These are phyloP conservation scores for Lasiosphaeria miniovina DNA, from an alignment of 495 filamentous ascomycete genomes.

Conservation along the genomic window DNA sequence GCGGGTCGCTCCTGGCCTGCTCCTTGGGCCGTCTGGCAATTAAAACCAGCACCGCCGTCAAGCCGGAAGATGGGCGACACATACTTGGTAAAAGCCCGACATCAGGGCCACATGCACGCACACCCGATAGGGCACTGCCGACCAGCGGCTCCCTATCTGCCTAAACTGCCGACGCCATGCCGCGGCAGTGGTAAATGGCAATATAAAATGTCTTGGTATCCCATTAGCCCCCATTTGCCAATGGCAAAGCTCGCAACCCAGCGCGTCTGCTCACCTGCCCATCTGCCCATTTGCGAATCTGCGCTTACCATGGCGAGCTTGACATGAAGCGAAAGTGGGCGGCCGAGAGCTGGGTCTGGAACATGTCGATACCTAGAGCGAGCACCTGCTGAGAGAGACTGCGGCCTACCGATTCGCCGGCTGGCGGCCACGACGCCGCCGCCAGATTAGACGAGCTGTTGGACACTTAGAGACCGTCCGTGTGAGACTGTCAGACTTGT, in stretches of 20 bases:
- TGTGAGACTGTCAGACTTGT: too few relatives aligned
- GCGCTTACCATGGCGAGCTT: not conserved
- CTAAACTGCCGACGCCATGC: slow-evolving; percentile 9
- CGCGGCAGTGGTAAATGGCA: slow-evolving; percentile 7
- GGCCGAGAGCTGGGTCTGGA: not conserved
- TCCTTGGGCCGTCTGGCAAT: not conserved
- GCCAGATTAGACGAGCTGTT: too few relatives aligned
- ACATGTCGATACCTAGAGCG: not conserved
- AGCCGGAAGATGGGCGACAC: too few relatives aligned
- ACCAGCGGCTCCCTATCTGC: not conserved
- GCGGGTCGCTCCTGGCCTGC: slow-evolving; percentile 7
- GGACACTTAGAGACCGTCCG: too few relatives aligned
- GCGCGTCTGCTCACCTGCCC: not conserved
- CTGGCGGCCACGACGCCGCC: not conserved
- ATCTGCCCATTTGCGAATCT: not conserved
- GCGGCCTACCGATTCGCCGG: not conserved
- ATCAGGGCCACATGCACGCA: not conserved
- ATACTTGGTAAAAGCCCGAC: too few relatives aligned
- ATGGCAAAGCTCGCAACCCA: not conserved
- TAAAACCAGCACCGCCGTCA: not conserved
- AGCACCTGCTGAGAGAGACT: not conserved
- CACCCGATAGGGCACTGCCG: slow-evolving; percentile 6
- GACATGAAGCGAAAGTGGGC: not conserved
- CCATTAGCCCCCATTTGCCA: slow-evolving; percentile 1
- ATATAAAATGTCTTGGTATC: not conserved